Base-by-base conservation (phyloP, 768 basidiomycete genomes). In the Suillus subluteus region DNA sequence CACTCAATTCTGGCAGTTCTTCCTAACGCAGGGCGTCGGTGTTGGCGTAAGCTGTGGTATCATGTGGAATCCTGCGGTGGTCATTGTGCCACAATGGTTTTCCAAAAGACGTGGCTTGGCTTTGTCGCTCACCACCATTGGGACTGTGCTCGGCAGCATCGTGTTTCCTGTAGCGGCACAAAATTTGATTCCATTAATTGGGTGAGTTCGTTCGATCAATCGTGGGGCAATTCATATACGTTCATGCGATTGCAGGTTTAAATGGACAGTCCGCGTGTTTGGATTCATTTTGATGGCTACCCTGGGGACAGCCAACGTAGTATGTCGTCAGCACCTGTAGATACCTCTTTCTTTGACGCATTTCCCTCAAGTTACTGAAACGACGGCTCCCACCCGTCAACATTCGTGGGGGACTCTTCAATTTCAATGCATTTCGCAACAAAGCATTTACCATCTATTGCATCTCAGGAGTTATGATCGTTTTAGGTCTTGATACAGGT, bases 71-170 rank as follows among this genome's bases (percentile, higher is more conserved):
- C 87, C 88, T 0, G 83, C 86, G 2, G 76, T 86, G 9, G 85
- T 86, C 1, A 79, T 90, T 32, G 74, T 90, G 2, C 84, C 88
- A 1, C 91, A 93, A 72, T 94, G 91, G 91, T 93, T 92, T 79
- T 85, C 59, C 11, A 84, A 79, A 65, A 81, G 78, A 40, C 79
- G 86, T 46, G 84, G 86, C 1, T 65, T 87, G 5, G 90, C 87
- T 0, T 74, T 91, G 75, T 91, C 91, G 3, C 66, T 91, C 23
- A 79, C 84, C 13, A 88, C 92, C 0, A 78, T 87, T 13, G 91
- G 92, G 0, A 86, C 88, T 0, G 89, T 89, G 0, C 58, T 91
- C 1, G 92, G 92, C 4, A 91, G 92, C 11, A 87, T 87, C 0
- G 62, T 90, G 1, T 82, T 91, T 46, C 92, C 92, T 0, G 88